Percentiles rank a stretch among this genome's conserved stretches.
Evolutionary conservation across 106 monocot species (phyloP).

Genomic region (Xerophyta viscosa): DNA sequence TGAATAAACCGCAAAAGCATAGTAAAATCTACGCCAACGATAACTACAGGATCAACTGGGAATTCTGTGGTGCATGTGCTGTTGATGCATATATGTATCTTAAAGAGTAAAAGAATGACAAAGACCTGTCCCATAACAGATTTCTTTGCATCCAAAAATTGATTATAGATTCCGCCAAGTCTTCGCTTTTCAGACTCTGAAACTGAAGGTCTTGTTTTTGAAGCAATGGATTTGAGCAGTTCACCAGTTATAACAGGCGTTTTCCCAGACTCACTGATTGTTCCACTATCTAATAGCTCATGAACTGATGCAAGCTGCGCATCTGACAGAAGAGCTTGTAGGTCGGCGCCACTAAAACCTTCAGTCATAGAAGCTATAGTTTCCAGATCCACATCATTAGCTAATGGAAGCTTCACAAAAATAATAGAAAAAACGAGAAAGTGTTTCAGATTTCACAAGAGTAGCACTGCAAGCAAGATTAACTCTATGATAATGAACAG

Average conservation of each 20-base stretch:
- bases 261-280: conserved; percentile 16
- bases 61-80: too few relatives aligned
- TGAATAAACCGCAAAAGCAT: too few relatives aligned
- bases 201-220: conserved; percentile 74
- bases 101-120: conserved; percentile 25
- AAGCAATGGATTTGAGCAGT: conserved; percentile 67
- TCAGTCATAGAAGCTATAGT: conserved; percentile 81
- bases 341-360: conserved; percentile 95
- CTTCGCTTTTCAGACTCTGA: conserved; percentile 69
- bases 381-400: conserved; percentile 48
- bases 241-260: conserved; percentile 48
- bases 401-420: conserved; percentile 67
- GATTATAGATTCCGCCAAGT: conserved; percentile 58
- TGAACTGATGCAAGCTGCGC: conserved; percentile 90
- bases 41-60: too few relatives aligned
- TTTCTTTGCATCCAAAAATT: conserved; percentile 80
- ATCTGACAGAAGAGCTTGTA: conserved; percentile 91
- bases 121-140: conserved; percentile 64
- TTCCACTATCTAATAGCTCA: conserved; percentile 46
- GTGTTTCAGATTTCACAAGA: conserved; percentile 6
- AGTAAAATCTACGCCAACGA: too few relatives aligned
- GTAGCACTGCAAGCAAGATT: too few relatives aligned
- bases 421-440: conserved; percentile 26
- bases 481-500: too few relatives aligned
- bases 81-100: too few relatives aligned